Evolutionary conservation across 2,329 filamentous ascomycete species (phyloP), one percentile per base, ranked within the genome.

Genomic region (Chaetomiaceae sp.): DNA sequence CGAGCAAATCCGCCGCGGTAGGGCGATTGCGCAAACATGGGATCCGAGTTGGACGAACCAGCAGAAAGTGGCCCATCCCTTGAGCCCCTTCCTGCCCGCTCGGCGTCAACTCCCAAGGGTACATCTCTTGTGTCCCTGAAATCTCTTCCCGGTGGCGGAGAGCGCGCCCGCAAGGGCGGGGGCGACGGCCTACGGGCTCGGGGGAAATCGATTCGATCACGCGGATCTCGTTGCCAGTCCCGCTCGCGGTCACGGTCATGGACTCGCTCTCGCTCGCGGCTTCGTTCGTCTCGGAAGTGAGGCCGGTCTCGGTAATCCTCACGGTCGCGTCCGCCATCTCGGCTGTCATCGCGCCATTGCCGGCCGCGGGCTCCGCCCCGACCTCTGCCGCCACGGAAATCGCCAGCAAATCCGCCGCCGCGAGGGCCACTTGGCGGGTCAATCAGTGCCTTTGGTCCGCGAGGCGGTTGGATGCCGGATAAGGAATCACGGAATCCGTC

Each of bases 361-460:
- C 75, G 66, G n/a, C 77, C 82, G 62, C 75, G 80, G 61, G 71
- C 82, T 67, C 77, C 80, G 62, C 71, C 82, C 67, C 77, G 79
- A 56, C 75, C 55, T 34, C 62, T 46, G 5, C 60, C 54, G 20
- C n/a, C n/a, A n/a, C 76, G 81, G 61, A 84, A 85, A 48, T 89
- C 87, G 21, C 81, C 77, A 2, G 74, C 73, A 64, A 85, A 88
- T 8, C 81, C 82, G 53, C 84, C 78, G 38, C 85, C 85, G 53
- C 87, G 79, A 13, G 84, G 85, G 27, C 83, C 84, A 58, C 78
- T 81, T n/a, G 82, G 79, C 27, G 81, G 72, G 56, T 92, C 88
- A 55, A 87, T 79, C 53, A 90, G 73, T 4, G 87, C 89, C 68
- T 91, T 90, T 10, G 90, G 90, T 0, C 88, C 90, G 51, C 90